phyloP scores from a whole-genome alignment of 805 yeast genomes.

The Scheffersomyces stipitis region DNA sequence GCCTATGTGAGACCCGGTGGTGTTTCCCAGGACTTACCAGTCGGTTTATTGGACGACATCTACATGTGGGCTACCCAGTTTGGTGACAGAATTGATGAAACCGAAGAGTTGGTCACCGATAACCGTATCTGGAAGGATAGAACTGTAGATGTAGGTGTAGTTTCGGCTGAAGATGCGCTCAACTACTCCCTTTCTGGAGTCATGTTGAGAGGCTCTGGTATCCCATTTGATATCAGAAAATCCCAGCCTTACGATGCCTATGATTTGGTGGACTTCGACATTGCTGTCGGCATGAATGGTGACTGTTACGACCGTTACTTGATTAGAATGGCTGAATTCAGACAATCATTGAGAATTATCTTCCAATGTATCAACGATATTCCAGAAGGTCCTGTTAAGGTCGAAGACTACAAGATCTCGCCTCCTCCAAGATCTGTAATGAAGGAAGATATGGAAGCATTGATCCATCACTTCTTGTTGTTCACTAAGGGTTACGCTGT shows the following conservation, averaged over 20 bases:
- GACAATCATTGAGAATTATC: conserved; percentile 85
- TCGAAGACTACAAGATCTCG: conserved; percentile 81
- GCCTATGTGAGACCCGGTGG: conserved; percentile 93
- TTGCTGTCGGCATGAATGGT: conserved; percentile 84
- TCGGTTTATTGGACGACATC: conserved; percentile 83
- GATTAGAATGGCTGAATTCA: conserved; percentile 86
- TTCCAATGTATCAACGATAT: conserved; percentile 88
- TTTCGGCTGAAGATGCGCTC: conserved; percentile 84
- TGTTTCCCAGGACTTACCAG: conserved; percentile 84
- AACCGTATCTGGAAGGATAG: conserved; percentile 92
- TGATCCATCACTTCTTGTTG: conserved; percentile 84
- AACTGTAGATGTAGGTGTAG: conserved; percentile 75
- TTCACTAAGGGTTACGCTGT: conserved; percentile 88
- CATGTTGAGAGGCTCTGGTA: conserved; percentile 89
- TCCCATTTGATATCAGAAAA: conserved; percentile 83
- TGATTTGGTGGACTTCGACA: conserved; percentile 80
- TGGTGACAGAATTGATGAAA: conserved; percentile 89
- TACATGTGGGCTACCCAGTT: conserved; percentile 97
- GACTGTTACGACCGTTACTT: conserved; percentile 91
- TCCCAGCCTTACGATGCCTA: conserved; percentile 90
- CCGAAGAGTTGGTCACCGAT: conserved; percentile 85
- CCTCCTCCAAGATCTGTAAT: conserved; percentile 80
- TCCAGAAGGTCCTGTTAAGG: conserved; percentile 91
- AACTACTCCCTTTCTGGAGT: conserved; percentile 81
- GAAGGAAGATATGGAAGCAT: conserved; percentile 92